Evolutionary conservation across 805 yeast species (phyloP).

Genomic region (Wickerhamomyces subpelliculosus): DNA sequence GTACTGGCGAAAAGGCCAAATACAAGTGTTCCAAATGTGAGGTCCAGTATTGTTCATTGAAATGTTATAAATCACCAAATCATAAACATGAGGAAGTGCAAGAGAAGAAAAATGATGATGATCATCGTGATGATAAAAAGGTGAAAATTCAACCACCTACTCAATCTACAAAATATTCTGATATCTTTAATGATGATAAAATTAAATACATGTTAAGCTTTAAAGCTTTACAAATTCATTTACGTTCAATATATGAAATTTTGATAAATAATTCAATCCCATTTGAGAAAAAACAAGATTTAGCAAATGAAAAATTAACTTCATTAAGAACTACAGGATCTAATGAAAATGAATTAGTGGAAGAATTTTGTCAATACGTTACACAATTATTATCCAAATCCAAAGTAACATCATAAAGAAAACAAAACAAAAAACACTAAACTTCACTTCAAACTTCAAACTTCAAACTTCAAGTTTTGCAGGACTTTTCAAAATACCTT

Average conservation of each 20-base stretch:
- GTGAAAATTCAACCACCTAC: background rate
- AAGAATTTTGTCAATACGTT: conserved; percentile 48
- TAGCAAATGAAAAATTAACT: conserved; percentile 55
- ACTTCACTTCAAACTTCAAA: conserved; percentile 13
- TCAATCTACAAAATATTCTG: conserved; percentile 17
- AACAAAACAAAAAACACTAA: too few species aligned
- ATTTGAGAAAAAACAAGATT: conserved; percentile 48
- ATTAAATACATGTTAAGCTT: conserved; percentile 41
- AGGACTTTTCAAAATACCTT: conserved; percentile 27
- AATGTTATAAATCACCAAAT: conserved; percentile 45
- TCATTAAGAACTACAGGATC: conserved; percentile 57
- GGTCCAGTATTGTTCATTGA: conserved; percentile 43
- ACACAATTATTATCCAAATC: conserved; percentile 12
- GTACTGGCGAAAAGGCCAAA: conserved; percentile 27
- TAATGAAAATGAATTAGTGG: conserved; percentile 61
- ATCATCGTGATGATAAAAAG: too few species aligned
- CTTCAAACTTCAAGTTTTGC: conserved; percentile 5
- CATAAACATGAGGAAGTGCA: conserved; percentile 24
- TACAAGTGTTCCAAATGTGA: conserved; percentile 54
- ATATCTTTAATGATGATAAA: conserved; percentile 33
- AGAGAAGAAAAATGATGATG: too few species aligned
- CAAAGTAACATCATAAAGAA: too few species aligned
- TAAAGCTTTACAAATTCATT: conserved; percentile 50
- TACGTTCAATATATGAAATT: conserved; percentile 41
- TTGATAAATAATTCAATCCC: conserved; percentile 39